Evolutionary conservation across 345 rosid genomes (phyloP), one percentile per base, ranked within the genome.

Genomic region (Pistacia atlantica): DNA sequence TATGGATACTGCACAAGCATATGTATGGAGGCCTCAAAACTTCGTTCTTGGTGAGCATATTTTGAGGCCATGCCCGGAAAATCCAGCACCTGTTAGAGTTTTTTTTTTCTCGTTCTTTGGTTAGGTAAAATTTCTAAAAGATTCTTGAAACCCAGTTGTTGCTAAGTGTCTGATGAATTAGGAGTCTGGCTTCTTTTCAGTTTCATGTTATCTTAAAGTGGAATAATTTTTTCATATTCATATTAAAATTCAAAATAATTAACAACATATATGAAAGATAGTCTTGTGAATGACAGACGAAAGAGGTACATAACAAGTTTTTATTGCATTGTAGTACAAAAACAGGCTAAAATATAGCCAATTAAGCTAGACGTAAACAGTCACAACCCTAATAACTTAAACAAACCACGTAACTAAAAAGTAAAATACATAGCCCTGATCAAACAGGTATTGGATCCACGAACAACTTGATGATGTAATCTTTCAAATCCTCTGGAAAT

Each of bases 21-120:
- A 93, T 83, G 93, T 96, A 73, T 96, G 98, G 99, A 92, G 97
- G 85, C 98, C 93, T 89, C 99, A 96, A 84, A 91, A 96, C 86
- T 96, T 92, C 81, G 98, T 96, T 81, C 88, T 93, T 75, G 99
- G 99, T 59, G 93, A 93, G 85, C 99, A 93, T 81, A 93, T 96
- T 65, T 85, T 96, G 82, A 91, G 86, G 82, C 98, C 98, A 74
- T 93, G 95, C 84, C 88, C 90, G 17, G 94, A 92, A 82, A 92
- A 90, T 72, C 97, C 94, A 57, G 80, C 90, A 8, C 89, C 97
- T 57, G 91, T 96, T 57, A 96, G 91, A 97, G 98, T 93, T 73
- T 37, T 60, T 5, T 11, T 38, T 64, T 22, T n/a, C 56, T 42
- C 25, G 46, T 54, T 56, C 22, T 64, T 65, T 25, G 8, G 70